Conservation (phyloP, 768 basidiomycete species). For the Krasilnikovozyma curviuscula region DNA sequence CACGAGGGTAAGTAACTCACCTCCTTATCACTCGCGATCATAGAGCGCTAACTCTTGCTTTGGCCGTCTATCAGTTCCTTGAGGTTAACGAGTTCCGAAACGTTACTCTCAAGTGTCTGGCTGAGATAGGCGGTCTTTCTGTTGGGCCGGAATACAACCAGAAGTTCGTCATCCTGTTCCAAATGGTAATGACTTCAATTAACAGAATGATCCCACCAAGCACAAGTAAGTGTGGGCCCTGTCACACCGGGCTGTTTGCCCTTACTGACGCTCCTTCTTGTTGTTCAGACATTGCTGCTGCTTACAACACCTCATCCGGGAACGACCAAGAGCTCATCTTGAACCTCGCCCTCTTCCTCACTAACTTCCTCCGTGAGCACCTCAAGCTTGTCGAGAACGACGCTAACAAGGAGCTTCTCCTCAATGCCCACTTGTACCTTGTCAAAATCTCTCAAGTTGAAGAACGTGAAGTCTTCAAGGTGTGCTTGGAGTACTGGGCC, state of each 20-base stretch:
- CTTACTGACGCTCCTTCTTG: not conserved
- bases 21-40: conserved; percentile 11
- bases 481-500: conserved; percentile 84
- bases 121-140: conserved; percentile 84
- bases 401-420: conserved; percentile 68
- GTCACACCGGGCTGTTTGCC: not conserved
- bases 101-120: conserved; percentile 84
- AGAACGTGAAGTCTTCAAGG: conserved; percentile 97
- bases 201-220: conserved; percentile 93
- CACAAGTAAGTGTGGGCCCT: conserved; percentile 34
- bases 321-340: conserved; percentile 90
- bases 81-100: conserved; percentile 95
- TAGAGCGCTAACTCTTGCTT: not conserved
- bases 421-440: conserved; percentile 95
- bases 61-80: conserved; percentile 46
- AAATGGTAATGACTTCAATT: conserved; percentile 91
- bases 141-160: conserved; percentile 93
- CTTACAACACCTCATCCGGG: conserved; percentile 74
- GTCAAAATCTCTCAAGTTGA: conserved; percentile 96
- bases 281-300: conserved; percentile 56
- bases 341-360: conserved; percentile 90
- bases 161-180: conserved; percentile 93
- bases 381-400: conserved; percentile 86
- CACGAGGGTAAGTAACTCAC: conserved; percentile 47
- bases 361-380: conserved; percentile 86